These are phyloP conservation scores for Alternaria arborescens DNA, from an alignment of 2,329 filamentous ascomycete species.

Conservation along the genomic window DNA sequence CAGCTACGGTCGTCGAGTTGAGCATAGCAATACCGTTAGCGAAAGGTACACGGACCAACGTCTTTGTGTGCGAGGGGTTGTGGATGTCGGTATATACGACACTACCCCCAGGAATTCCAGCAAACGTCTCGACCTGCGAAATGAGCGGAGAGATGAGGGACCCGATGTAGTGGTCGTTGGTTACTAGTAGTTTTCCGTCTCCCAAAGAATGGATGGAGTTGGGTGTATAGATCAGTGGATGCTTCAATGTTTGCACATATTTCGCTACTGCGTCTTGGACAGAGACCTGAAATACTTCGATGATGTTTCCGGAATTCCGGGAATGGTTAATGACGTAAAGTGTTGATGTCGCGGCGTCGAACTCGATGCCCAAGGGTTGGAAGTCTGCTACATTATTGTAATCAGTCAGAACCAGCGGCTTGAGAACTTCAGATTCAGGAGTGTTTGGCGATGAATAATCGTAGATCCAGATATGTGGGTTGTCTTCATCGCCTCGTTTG, in stretches of 20 bases:
- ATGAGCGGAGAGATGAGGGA: conserved; percentile 36
- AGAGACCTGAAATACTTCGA: conserved; percentile 47
- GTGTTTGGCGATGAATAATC: conserved; percentile 43
- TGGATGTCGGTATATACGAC: conserved; percentile 48
- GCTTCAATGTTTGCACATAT: conserved; percentile 41
- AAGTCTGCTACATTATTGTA: conserved; percentile 44
- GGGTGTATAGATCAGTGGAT: conserved; percentile 47
- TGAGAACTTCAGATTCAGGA: conserved; percentile 29
- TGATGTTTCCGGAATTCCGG: conserved; percentile 34
- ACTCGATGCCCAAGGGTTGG: conserved; percentile 55
- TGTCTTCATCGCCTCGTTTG: conserved; percentile 21
- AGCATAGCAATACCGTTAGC: conserved; percentile 54
- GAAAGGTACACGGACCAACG: conserved; percentile 49
- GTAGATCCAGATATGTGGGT: conserved; percentile 51
- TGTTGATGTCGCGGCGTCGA: conserved; percentile 43
- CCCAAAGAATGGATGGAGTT: conserved; percentile 52
- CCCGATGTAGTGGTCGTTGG: conserved; percentile 55
- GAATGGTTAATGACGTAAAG: conserved; percentile 55
- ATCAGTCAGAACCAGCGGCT: conserved; percentile 35
- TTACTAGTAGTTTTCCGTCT: conserved; percentile 47
- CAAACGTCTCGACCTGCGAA: conserved; percentile 52
- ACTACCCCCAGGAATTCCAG: conserved; percentile 47
- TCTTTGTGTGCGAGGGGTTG: conserved; percentile 17
- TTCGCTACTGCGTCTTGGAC: conserved; percentile 32
- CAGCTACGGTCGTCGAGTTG: conserved; percentile 50